A percentile compares a stretch with the other conserved stretches of the same genome.
Conservation (phyloP, 2,329 filamentous ascomycete genomes). For the Microcyclospora tardicrescens region DNA sequence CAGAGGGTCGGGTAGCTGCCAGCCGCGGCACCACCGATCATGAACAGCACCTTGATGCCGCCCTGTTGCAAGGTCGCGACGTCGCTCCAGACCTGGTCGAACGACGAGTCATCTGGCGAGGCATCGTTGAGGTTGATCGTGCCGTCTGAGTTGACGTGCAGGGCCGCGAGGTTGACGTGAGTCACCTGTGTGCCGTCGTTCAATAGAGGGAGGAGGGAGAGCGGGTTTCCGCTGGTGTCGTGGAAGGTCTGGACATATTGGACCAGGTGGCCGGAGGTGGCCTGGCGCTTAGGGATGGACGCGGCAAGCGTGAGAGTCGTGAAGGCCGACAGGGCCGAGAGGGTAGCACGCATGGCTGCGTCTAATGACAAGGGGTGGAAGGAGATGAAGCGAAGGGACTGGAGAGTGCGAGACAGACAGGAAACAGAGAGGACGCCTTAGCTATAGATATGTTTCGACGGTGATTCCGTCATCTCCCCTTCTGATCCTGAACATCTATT, state of each 20-base stretch:
- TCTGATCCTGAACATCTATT: too few relatives aligned
- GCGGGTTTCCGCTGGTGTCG: constrained; percentile 10
- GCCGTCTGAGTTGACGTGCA: constrained; percentile 17
- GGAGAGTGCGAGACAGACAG: neutral
- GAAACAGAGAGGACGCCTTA: neutral
- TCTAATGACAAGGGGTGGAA: neutral
- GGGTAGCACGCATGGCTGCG: constrained; percentile 3
- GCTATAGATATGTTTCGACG: too few relatives aligned
- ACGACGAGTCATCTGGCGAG: constrained; percentile 11
- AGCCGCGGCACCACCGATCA: constrained; percentile 19
- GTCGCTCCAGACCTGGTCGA: constrained; percentile 14
- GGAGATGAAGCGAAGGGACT: too few relatives aligned
- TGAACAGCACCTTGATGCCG: constrained; percentile 21
- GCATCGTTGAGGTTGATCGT: constrained; percentile 19
- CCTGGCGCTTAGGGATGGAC: constrained; percentile 1
- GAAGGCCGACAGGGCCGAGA: neutral
- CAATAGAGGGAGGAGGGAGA: constrained; percentile 16
- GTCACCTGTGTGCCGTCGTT: constrained; percentile 16
- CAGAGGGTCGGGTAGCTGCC: constrained; percentile 17
- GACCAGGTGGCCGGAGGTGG: constrained; percentile 5
- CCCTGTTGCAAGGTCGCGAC: constrained; percentile 12
- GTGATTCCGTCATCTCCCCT: too few relatives aligned
- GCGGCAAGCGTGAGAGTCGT: neutral
- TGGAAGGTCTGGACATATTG: constrained; percentile 19
- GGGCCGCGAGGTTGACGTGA: constrained; percentile 17